Evolutionary conservation across 2,329 filamentous ascomycete species (phyloP).

Genomic region (Phaeophleospora eucalypticola): DNA sequence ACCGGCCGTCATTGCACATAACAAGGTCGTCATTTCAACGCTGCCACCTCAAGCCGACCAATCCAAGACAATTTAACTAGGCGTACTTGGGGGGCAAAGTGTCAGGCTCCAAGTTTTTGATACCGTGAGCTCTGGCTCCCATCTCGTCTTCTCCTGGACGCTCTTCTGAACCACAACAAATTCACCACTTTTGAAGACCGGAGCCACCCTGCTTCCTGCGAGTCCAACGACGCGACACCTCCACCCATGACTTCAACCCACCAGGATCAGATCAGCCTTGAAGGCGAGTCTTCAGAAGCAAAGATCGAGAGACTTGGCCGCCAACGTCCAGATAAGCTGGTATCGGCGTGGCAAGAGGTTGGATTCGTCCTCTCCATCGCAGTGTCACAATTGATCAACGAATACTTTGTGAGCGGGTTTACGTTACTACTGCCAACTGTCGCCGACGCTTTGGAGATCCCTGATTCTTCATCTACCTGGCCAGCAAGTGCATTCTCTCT

Average conservation of each 20-base stretch:
- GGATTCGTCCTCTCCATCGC: constrained; percentile 56
- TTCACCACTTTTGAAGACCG: background rate
- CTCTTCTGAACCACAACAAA: too few relatives aligned
- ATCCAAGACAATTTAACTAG: background rate
- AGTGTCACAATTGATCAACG: constrained; percentile 39
- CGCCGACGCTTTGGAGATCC: constrained; percentile 59
- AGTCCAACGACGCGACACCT: background rate
- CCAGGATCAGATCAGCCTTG: background rate
- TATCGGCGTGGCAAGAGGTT: constrained; percentile 52
- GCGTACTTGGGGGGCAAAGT: too few relatives aligned
- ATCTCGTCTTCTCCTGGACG: too few relatives aligned
- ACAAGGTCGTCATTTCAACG: background rate
- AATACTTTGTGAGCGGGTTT: constrained; percentile 76
- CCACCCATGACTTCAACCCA: background rate
- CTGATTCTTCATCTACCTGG: constrained; percentile 58
- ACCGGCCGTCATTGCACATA: background rate
- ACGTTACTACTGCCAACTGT: constrained; percentile 64
- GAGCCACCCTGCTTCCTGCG: background rate
- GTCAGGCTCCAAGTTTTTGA: too few relatives aligned
- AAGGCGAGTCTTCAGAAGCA: constrained; percentile 20
- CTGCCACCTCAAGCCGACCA: background rate
- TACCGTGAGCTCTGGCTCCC: too few relatives aligned
- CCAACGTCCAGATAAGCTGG: constrained; percentile 56
- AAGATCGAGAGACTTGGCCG: constrained; percentile 60
- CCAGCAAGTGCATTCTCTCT: constrained; percentile 51